Conservation (phyloP, 805 yeast species). For the Pichia occidentalis region DNA sequence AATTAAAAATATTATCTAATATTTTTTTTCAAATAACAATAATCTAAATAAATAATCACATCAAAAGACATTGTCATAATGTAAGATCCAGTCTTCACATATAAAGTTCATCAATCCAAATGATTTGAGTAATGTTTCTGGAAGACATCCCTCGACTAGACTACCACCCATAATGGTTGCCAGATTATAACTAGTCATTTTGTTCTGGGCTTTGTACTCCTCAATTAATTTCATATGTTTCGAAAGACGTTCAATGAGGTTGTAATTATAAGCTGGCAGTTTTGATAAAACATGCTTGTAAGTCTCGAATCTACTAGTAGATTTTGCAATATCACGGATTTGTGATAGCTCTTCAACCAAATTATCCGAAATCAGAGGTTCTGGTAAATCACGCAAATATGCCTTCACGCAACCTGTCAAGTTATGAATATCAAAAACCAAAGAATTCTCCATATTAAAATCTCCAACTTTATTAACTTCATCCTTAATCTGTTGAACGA, state of each 20-base stretch:
- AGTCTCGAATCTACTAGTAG: conserved; percentile 21
- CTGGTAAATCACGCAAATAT: conserved; percentile 80
- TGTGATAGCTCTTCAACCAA: conserved; percentile 53
- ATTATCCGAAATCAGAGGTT: conserved; percentile 64
- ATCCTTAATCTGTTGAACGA: conserved; percentile 36
- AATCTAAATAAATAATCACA: background rate
- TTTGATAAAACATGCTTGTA: conserved; percentile 24
- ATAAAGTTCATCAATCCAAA: conserved; percentile 51
- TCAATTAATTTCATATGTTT: conserved; percentile 67
- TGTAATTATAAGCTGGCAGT: conserved; percentile 63
- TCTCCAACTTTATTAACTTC: conserved; percentile 42
- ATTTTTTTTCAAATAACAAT: no score
- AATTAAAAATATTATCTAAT: no score
- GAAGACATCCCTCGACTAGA: conserved; percentile 47
- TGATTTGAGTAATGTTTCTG: conserved; percentile 39
- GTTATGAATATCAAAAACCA: conserved; percentile 68
- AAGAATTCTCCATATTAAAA: conserved; percentile 36
- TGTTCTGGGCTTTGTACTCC: conserved; percentile 58
- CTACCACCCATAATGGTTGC: conserved; percentile 82
- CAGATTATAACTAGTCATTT: conserved; percentile 83
- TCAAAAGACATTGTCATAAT: conserved; percentile 35
- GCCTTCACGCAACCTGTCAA: conserved; percentile 83
- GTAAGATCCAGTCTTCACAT: conserved; percentile 42
- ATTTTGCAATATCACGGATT: conserved; percentile 23
- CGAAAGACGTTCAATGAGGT: conserved; percentile 58